phyloP scores from a whole-genome alignment of 31 red algal genomes.

The Odonthalia washingtoniensis region DNA sequence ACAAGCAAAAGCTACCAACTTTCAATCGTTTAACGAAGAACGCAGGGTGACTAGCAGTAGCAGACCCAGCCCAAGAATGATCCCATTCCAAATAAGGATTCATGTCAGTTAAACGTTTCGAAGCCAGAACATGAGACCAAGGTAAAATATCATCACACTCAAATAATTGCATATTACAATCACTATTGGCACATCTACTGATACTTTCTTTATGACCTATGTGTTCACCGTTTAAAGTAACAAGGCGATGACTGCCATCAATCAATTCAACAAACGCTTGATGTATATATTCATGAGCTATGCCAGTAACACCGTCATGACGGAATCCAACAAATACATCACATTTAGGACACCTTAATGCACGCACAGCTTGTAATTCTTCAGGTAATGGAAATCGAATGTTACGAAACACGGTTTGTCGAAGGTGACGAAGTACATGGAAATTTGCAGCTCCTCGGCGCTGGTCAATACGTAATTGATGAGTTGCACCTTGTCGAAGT shows the following conservation, averaged over 20 bases:
- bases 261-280: conserved; percentile 60
- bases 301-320: conserved; percentile 10
- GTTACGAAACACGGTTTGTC: conserved; percentile 56
- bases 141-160: conserved; percentile 67
- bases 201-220: conserved; percentile 27
- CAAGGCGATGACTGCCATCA: conserved; percentile 16
- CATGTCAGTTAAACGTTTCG: conserved; percentile 64
- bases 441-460: conserved; percentile 63
- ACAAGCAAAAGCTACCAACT: conserved; percentile 3
- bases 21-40: conserved; percentile 67
- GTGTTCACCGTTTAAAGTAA: conserved; percentile 31
- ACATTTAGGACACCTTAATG: conserved; percentile 51
- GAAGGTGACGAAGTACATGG: conserved; percentile 59
- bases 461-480: conserved; percentile 26
- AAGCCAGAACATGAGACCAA: conserved; percentile 71
- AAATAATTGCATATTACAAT: conserved; percentile 53
- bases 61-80: conserved; percentile 63
- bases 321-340: conserved; percentile 74
- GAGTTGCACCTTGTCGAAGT: not conserved
- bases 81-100: conserved; percentile 76
- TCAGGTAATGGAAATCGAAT: conserved; percentile 49
- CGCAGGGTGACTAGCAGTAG: conserved; percentile 57
- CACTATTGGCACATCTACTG: conserved; percentile 40
- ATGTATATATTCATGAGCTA: conserved; percentile 53
- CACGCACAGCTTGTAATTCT: conserved; percentile 57